Evolutionary conservation across 768 basidiomycete species (phyloP).

Genomic region (Agrocybe chaxingu): DNA sequence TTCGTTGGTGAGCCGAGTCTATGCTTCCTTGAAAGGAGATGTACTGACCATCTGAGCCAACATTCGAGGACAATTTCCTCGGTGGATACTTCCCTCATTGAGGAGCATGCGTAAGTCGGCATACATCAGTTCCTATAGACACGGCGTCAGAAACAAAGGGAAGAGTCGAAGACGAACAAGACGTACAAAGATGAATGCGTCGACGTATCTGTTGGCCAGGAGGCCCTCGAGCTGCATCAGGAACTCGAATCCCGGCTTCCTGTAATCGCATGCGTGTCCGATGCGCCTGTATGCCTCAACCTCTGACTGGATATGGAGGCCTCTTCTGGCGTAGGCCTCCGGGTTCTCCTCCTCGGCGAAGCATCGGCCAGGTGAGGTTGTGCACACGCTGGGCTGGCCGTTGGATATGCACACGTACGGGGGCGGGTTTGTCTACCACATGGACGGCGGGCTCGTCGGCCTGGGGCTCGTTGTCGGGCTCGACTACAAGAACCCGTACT

Average conservation of each 20-base stretch:
- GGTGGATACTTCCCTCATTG: background rate
- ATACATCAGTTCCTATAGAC: background rate
- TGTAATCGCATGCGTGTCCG: background rate
- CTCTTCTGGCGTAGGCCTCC: background rate
- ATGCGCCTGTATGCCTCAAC: constrained; percentile 2
- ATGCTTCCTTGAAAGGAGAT: background rate
- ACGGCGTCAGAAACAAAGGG: background rate
- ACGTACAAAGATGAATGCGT: constrained; percentile 4
- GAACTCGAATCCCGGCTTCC: constrained; percentile 2
- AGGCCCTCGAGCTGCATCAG: constrained; percentile 1
- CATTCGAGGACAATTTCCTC: background rate
- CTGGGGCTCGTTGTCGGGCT: constrained; percentile 90
- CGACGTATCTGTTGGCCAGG: background rate
- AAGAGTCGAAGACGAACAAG: background rate
- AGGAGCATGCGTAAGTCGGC: background rate
- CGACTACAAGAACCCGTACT: constrained; percentile 92
- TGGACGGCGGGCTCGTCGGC: constrained; percentile 87
- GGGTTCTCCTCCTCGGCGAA: constrained; percentile 9
- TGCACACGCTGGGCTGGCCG: constrained; percentile 96
- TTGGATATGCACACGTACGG: constrained; percentile 82
- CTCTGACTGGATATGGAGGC: background rate
- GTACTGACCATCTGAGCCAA: constrained; percentile 4
- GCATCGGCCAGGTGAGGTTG: constrained; percentile 74
- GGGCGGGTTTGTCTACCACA: constrained; percentile 94
- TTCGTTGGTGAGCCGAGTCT: background rate